Evolutionary conservation across 768 basidiomycete species (phyloP).

Genomic region (Pleurotus ostreatus): DNA sequence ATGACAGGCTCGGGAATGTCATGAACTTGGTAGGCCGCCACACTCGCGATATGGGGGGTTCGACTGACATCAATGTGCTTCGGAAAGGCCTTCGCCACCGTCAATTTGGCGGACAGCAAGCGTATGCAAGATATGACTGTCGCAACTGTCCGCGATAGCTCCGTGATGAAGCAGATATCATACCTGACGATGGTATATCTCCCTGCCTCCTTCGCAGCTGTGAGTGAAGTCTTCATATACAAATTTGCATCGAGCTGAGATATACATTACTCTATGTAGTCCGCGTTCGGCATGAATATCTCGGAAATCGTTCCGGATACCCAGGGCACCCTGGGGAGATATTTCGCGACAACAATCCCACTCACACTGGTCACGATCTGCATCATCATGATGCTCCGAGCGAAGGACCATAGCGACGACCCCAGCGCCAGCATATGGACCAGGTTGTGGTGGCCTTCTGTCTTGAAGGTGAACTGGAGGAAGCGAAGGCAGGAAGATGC

Average conservation of each 20-base stretch:
- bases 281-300: conserved; percentile 37
- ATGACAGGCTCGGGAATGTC: conserved; percentile 46
- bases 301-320: conserved; percentile 17
- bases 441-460: conserved; percentile 7
- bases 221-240: conserved; percentile 7
- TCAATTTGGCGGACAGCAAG: conserved; percentile 45
- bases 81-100: conserved; percentile 38
- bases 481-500: not conserved
- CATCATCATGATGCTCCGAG: conserved; percentile 52
- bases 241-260: no score
- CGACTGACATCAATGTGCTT: not conserved
- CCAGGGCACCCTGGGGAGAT: conserved; percentile 35
- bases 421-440: not conserved
- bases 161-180: conserved; percentile 34
- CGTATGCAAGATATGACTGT: conserved; percentile 38
- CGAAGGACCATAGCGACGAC: conserved; percentile 17
- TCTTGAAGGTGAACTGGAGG: not conserved
- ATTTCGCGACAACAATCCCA: conserved; percentile 36
- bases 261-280: conserved; percentile 14
- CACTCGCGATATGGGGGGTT: no score
- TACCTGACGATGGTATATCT: conserved; percentile 47
- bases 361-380: conserved; percentile 51
- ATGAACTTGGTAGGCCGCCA: conserved; percentile 39
- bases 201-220: conserved; percentile 36
- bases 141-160: conserved; percentile 29